Base-by-base conservation (phyloP, 179 eudicot genomes). In the Actinidia chinensis region DNA sequence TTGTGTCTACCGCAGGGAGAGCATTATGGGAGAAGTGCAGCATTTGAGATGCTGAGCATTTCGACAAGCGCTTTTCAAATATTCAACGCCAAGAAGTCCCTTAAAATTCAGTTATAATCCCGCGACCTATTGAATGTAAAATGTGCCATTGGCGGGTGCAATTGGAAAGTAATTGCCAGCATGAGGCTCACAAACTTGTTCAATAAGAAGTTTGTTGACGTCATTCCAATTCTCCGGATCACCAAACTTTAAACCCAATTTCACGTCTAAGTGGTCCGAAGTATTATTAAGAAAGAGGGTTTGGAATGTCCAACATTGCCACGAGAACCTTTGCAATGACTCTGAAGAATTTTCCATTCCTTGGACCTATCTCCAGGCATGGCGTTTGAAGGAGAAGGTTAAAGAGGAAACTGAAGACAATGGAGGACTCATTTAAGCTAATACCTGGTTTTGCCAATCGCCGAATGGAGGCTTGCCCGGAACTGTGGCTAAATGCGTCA, bases 351-450 rank as follows among this genome's bases (percentile, higher is more conserved):
- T 69, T 66, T 77, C 69, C 46, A 58, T 80, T 54, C 69, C 68
- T 42, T 20, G 75, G 78, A 80, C 76, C 44, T 80, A 80, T 58
- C 71, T 60, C 56, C 82, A 80, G 69, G 78, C 82, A 28, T 80
- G 79, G 78, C 72, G 82, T 46, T 52, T 75, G 9, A 80, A 80
- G 82, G 82, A 80, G 68, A 54, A 63, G 52, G 74, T 70, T 8
- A 80, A 75, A 46, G 64, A 80, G 42, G 71, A 65, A 66, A 28
- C 75, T 18, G 68, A 80, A 25, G 82, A 75, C 43, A 64, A 75
- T 42, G 42, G 73, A 76, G 64, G 74, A 80, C 54, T 52, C 66
- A 8, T 80, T 75, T 70, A 69, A 25, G 50, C 65, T 75, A 71
- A 77, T 80, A 23, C 83, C 83, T 36, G 47, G 28, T 46, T 42